Conservation (phyloP, 1,284 basidiomycete genomes). For the Ceratobasidium sp. region DNA sequence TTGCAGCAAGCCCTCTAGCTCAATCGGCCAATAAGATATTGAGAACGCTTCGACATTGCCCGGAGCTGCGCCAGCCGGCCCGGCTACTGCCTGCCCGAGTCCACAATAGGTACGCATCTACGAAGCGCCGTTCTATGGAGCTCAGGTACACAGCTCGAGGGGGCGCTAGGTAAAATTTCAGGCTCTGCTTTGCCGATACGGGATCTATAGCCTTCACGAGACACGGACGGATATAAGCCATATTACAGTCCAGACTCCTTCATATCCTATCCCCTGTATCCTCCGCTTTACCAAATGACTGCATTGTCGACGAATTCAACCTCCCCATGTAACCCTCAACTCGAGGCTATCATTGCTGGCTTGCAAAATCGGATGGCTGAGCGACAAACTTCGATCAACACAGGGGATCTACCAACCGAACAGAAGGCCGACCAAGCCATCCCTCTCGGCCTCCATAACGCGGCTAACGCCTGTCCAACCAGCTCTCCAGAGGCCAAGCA, state of each 20-base stretch:
- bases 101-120: background rate
- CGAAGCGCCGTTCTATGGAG: background rate
- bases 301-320: background rate
- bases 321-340: background rate
- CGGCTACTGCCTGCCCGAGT: background rate
- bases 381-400: background rate
- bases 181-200: background rate
- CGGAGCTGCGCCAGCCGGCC: background rate
- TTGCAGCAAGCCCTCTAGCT: background rate
- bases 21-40: background rate
- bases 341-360: background rate
- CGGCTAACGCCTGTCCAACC: conserved; percentile 1
- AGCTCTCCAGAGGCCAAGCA: conserved; percentile 2
- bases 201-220: background rate
- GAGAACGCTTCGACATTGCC: background rate
- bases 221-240: background rate
- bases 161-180: background rate
- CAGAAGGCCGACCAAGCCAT: background rate
- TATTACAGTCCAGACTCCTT: background rate
- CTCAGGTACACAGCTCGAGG: background rate
- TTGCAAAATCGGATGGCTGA: conserved; percentile 3
- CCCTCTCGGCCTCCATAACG: conserved; percentile 6
- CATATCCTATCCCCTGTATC: background rate
- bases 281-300: background rate
- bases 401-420: background rate